Percentiles rank a stretch among this genome's conserved stretches.
phyloP scores from a whole-genome alignment of 1,284 basidiomycete genomes.

The Butyriboletus appendiculatus region DNA sequence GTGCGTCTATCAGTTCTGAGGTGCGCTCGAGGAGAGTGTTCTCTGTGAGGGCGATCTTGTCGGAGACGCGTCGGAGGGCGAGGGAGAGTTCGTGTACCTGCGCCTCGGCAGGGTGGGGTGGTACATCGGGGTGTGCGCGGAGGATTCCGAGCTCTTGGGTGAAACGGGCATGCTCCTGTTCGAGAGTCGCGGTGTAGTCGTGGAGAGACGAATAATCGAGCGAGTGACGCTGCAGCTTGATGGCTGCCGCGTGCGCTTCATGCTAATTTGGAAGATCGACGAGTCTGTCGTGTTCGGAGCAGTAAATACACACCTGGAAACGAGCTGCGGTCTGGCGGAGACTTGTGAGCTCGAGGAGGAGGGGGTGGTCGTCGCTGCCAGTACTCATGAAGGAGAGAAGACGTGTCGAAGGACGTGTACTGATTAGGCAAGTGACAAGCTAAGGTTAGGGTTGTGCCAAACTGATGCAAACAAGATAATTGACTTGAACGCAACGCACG shows the following conservation, averaged over 20 bases:
- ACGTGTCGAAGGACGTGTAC: neutral
- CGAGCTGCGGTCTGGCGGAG: conserved; percentile 62
- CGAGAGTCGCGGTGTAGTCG: conserved; percentile 48
- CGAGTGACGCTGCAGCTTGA: conserved; percentile 64
- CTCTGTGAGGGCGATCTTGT: conserved; percentile 64
- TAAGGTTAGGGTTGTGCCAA: conserved; percentile 30
- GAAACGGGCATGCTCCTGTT: conserved; percentile 58
- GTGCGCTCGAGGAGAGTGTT: conserved; percentile 51
- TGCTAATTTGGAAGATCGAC: conserved; percentile 44
- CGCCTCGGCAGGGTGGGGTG: conserved; percentile 45
- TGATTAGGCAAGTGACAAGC: neutral
- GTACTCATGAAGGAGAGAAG: conserved; percentile 12
- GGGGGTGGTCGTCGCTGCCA: conserved; percentile 56
- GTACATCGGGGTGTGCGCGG: conserved; percentile 48
- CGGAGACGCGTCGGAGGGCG: conserved; percentile 64
- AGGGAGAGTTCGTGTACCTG: conserved; percentile 65
- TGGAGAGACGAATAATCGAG: conserved; percentile 51
- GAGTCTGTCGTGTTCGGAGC: neutral
- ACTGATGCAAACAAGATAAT: conserved; percentile 18
- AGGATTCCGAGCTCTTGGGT: conserved; percentile 53
- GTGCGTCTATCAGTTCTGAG: conserved; percentile 44
- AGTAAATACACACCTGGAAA: conserved; percentile 54
- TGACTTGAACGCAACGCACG: neutral
- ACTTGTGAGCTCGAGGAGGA: conserved; percentile 63
- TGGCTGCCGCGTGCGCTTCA: conserved; percentile 62